Base-by-base conservation (phyloP, 2,329 filamentous ascomycete species). In the Achaetomium macrosporum region DNA sequence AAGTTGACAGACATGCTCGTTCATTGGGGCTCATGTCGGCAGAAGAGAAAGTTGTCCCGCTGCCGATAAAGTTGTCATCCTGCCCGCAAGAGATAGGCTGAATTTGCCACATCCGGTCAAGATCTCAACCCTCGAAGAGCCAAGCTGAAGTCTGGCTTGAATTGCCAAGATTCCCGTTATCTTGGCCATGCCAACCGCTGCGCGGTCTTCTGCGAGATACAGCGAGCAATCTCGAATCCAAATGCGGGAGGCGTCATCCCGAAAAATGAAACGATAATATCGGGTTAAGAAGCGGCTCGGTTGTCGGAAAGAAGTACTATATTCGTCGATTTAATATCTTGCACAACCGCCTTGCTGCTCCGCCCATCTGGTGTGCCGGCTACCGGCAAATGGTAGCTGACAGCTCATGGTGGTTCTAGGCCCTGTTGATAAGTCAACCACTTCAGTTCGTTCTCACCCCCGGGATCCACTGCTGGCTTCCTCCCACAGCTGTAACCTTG, bases 271-370 rank as follows among this genome's bases (percentile, higher is more conserved):
- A n/a, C n/a, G 47, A 60, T 59, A 59, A 61, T 56, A 63, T 64
- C 57, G 59, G 60, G 50, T 37, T 48, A 53, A 53, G 33, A n/a
- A 36, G 42, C 43, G 17, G 46, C 44, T 64, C 61, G 48, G 65
- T 60, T 65, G 62, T 63, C 48, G 55, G 58, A 63, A 55, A 45
- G 55, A 36, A 43, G 50, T 54, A 57, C 55, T 57, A 64, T 63
- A 66, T 65, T 66, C 60, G 57, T 55, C 41, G 35, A 35, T 4
- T 15, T 3, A 12, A 4, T n/a, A 5, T 16, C 35, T 37, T 16
- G 4, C 33, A 35, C 33, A 35, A 9, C 5, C 10, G 3, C 11
- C 10, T 9, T 4, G 5, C 33, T 4, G 25, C 25, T 25, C 25
- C 7, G 25, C 25, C 46, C 54, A 37, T 17, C 39, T 36, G 33